Conservation (phyloP, 495 filamentous ascomycete genomes). For the Oleoguttula mirabilis region DNA sequence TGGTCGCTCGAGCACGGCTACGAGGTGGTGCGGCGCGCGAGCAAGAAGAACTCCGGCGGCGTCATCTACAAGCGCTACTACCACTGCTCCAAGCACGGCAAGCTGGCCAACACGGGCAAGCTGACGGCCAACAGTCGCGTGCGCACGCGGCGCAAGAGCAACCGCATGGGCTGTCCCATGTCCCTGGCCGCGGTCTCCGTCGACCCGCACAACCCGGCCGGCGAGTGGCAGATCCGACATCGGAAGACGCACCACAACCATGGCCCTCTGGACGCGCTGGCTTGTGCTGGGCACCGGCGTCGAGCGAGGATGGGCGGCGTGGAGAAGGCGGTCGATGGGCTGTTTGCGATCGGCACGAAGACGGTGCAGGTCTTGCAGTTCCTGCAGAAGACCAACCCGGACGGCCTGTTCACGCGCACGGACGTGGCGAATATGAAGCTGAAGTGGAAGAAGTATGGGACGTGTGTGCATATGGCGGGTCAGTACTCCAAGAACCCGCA, state of each 20-base stretch:
- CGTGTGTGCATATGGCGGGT: not conserved
- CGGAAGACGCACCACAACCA: conserved; percentile 19
- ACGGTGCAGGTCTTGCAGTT: conserved; percentile 16
- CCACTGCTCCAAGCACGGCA: conserved; percentile 18
- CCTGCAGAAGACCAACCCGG: conserved; percentile 14
- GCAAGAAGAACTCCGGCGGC: conserved; percentile 14
- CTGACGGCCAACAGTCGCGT: conserved; percentile 2
- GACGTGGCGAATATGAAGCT: conserved; percentile 21
- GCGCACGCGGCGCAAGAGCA: conserved; percentile 4
- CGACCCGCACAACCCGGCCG: conserved; percentile 9
- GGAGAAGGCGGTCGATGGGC: conserved; percentile 15
- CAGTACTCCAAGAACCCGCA: not conserved
- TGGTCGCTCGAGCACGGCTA: conserved; percentile 18
- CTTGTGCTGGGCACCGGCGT: conserved; percentile 11
- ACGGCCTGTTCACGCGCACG: conserved; percentile 17
- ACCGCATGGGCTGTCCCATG: conserved; percentile 14
- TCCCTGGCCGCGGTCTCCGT: conserved; percentile 12
- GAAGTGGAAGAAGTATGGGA: conserved; percentile 16
- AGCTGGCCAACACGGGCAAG: conserved; percentile 9
- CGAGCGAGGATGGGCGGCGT: conserved; percentile 13
- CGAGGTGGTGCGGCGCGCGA: conserved; percentile 17
- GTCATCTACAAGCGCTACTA: conserved; percentile 19
- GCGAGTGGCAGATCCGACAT: conserved; percentile 19
- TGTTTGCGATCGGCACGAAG: conserved; percentile 16
- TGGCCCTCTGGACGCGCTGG: conserved; percentile 6